A percentile compares a stretch with the other conserved stretches of the same genome.
phyloP scores from a whole-genome alignment of 768 basidiomycete species.

The Scleroderma bovista region DNA sequence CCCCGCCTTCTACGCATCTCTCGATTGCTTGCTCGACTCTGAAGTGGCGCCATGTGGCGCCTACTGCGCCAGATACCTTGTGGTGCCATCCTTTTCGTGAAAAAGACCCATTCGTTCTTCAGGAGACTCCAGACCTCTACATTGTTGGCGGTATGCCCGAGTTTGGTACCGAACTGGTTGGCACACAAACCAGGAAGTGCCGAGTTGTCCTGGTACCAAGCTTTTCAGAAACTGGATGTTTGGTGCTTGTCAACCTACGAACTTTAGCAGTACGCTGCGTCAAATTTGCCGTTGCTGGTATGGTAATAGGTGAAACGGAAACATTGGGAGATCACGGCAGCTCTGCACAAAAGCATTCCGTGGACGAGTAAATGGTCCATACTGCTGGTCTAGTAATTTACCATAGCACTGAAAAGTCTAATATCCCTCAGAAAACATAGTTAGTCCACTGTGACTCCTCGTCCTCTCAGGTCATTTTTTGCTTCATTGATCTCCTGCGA shows the following conservation, averaged over 20 bases:
- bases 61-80: constrained; percentile 96
- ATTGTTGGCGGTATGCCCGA: constrained; percentile 86
- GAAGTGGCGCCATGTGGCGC: constrained; percentile 95
- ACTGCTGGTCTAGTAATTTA: background rate
- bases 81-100: constrained; percentile 96
- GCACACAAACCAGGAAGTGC: constrained; percentile 40
- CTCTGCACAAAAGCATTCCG: too few relatives aligned
- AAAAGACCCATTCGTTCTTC: constrained; percentile 84
- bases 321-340: constrained; percentile 2
- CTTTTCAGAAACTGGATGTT: constrained; percentile 70
- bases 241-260: constrained; percentile 77
- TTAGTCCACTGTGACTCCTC: constrained; percentile 58
- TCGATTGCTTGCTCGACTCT: constrained; percentile 75
- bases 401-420: background rate
- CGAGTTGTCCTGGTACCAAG: constrained; percentile 77
- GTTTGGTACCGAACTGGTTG: constrained; percentile 71
- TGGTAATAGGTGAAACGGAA: constrained; percentile 5
- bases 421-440: background rate
- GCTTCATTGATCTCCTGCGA: constrained; percentile 57
- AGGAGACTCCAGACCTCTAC: constrained; percentile 85
- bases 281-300: constrained; percentile 43
- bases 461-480: constrained; percentile 51
- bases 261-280: constrained; percentile 67
- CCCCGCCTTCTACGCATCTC: constrained; percentile 65
- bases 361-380: background rate